A percentile compares a stretch with the other conserved stretches of the same genome.
Conservation (phyloP, 2,329 filamentous ascomycete genomes). For the Westerdykella aurantiaca region DNA sequence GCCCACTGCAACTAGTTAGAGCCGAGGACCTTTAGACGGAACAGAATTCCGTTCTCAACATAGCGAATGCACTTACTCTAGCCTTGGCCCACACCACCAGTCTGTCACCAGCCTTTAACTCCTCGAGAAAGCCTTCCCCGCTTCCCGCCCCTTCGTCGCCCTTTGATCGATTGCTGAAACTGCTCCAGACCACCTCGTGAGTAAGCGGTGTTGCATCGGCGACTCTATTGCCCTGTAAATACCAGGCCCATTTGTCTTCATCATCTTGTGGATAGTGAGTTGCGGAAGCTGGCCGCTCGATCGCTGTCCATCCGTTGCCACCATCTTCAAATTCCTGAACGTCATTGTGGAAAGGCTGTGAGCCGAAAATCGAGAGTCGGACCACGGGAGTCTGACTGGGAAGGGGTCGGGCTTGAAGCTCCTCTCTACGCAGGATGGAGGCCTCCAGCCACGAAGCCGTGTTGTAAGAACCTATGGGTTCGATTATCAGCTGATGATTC, state of each 20-base stretch:
- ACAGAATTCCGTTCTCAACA: not conserved
- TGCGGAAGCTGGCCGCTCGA: slow-evolving; percentile 13
- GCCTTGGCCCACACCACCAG: slow-evolving; percentile 30
- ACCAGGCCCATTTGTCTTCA: slow-evolving; percentile 25
- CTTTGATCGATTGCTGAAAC: slow-evolving; percentile 2
- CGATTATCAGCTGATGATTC: not conserved
- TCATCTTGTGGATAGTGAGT: slow-evolving; percentile 18
- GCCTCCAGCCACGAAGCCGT: slow-evolving; percentile 32
- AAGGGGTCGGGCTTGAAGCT: no score
- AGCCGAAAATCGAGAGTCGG: not conserved
- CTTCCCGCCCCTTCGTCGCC: slow-evolving; percentile 22
- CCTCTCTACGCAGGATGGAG: slow-evolving; percentile 19
- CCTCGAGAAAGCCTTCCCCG: slow-evolving; percentile 23
- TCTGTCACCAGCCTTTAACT: slow-evolving; percentile 21
- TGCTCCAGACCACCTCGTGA: slow-evolving; percentile 20
- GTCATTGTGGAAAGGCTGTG: slow-evolving; percentile 3
- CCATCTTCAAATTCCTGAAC: slow-evolving; percentile 1
- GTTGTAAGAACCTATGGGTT: slow-evolving; percentile 13
- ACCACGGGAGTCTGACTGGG: not conserved
- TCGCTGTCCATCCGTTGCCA: slow-evolving; percentile 13
- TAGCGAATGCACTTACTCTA: slow-evolving; percentile 18
- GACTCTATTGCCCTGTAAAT: slow-evolving; percentile 29
- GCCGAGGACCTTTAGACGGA: not conserved
- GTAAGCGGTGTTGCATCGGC: slow-evolving; percentile 4
- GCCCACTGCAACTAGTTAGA: not conserved